Percentiles rank a stretch among this genome's conserved stretches.
phyloP scores from a whole-genome alignment of 176 grass and related monocot species.

The Oryza meyeriana region DNA sequence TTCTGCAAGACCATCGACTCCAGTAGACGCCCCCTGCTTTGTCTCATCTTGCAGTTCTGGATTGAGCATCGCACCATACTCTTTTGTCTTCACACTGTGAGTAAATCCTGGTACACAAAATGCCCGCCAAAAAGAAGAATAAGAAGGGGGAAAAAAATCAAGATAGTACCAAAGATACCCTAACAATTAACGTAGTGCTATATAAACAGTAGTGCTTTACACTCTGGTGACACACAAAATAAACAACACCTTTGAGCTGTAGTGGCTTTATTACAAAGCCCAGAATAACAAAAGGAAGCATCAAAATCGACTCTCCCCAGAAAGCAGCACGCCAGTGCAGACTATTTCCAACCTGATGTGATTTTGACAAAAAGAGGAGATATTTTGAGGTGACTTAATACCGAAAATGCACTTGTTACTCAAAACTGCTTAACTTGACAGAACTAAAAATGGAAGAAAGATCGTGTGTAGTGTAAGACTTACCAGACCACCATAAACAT shows the following conservation, averaged over 20 bases:
- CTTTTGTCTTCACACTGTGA: slow-evolving; percentile 31
- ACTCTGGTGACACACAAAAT: slow-evolving; percentile 3
- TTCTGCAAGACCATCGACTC: slow-evolving; percentile 27
- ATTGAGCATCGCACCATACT: slow-evolving; percentile 38
- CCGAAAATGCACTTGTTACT: slow-evolving; percentile 8
- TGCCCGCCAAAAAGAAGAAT: not conserved
- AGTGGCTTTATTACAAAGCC: slow-evolving; percentile 93
- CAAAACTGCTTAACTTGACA: not conserved
- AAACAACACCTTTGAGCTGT: slow-evolving; percentile 73
- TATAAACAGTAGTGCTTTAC: slow-evolving; percentile 4
- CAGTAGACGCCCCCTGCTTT: slow-evolving; percentile 38
- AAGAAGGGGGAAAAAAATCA: not conserved
- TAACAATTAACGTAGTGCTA: not conserved
- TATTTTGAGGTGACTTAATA: not conserved
- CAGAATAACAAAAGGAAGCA: slow-evolving; percentile 98
- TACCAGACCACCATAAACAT: slow-evolving; percentile 95
- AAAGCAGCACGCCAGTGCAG: slow-evolving; percentile 97
- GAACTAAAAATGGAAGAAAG: slow-evolving; percentile 6
- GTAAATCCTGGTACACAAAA: slow-evolving; percentile 43
- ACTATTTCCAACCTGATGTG: slow-evolving; percentile 55
- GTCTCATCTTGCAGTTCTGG: slow-evolving; percentile 35
- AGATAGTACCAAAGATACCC: not conserved
- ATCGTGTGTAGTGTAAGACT: slow-evolving; percentile 43
- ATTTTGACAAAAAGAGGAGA: not conserved
- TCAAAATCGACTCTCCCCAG: slow-evolving; percentile 94